phyloP scores from a whole-genome alignment of 1,284 basidiomycete genomes.

The Ustilago shanxiensis region DNA sequence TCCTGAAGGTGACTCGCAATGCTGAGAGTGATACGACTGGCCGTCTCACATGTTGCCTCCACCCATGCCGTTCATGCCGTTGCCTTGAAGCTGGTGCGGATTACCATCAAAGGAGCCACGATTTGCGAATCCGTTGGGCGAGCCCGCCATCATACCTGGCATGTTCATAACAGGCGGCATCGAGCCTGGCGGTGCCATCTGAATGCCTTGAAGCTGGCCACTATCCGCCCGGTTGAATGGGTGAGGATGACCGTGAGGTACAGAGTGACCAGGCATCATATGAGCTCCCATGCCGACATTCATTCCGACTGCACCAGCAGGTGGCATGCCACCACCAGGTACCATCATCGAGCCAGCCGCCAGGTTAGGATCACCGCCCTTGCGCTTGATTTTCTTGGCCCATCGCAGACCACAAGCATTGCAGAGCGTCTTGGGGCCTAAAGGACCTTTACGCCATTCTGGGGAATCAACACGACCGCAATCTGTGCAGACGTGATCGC shows the following conservation, averaged over 20 bases:
- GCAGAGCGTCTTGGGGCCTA: constrained; percentile 65
- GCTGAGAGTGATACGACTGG: background rate
- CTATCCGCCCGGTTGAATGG: constrained; percentile 46
- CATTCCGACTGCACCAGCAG: constrained; percentile 23
- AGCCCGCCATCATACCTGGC: constrained; percentile 36
- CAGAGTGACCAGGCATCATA: constrained; percentile 35
- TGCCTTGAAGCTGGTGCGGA: constrained; percentile 27
- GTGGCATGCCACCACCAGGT: constrained; percentile 25
- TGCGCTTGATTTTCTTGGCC: constrained; percentile 67
- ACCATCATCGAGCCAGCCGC: constrained; percentile 39
- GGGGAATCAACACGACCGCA: constrained; percentile 67
- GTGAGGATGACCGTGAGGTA: constrained; percentile 40
- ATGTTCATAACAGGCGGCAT: constrained; percentile 37
- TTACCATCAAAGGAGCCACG: constrained; percentile 42
- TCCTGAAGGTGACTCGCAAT: background rate
- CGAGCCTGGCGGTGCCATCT: constrained; percentile 35
- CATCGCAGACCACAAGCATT: constrained; percentile 68
- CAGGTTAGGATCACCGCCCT: constrained; percentile 57
- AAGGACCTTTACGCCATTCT: constrained; percentile 68
- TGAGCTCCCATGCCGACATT: constrained; percentile 33
- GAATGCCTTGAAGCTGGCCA: constrained; percentile 39
- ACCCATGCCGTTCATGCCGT: constrained; percentile 32
- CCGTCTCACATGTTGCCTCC: constrained; percentile 32
- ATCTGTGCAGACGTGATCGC: constrained; percentile 66
- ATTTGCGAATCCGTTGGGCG: constrained; percentile 35